Evolutionary conservation across 192 early-diverging fungal species (phyloP), one percentile per base, ranked within the genome.

Genomic region (Umbelopsis vinacea): DNA sequence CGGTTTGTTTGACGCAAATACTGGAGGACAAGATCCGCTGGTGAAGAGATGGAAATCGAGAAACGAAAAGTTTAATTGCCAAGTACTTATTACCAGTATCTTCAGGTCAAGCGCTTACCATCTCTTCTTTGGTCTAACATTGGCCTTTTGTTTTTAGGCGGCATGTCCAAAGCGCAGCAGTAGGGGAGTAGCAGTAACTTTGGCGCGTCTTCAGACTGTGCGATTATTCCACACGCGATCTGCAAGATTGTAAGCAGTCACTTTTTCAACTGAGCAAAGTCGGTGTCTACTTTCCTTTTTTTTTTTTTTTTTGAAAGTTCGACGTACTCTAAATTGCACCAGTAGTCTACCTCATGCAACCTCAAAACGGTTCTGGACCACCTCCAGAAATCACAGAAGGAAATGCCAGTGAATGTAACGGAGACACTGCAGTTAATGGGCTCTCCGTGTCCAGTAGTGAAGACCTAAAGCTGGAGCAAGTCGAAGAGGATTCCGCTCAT

Each of bases 1-100:
- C 57, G 57, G 57, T 63, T 63, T 6, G 57, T 63, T 26, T 37
- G 38, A 17, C 57, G 23, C 33, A 63, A 37, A 35, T 63, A 63
- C 33, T 37, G 33, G 29, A 63, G n/a, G 7, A 63, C 57, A 63
- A 63, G 15, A 2, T 63, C 7, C 33, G 23, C 57, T 63, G 35
- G 8, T 11, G 5, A 17, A 19, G 29, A 19, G 7, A 11, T 17
- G 57, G 12, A 6, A 63, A 26, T 23, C 11, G 26, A 24, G 14
- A 37, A 2, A n/a, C 1, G 0, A 6, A 17, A 33, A 29, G 15
- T 14, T 29, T 19, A 35, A 37, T 60, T 37, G 2, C 11, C 15
- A 37, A 11, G 15, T 33, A 19, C 17, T 3, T 17, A 35, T 8
- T 0, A 29, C 14, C 48, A 6, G 19, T 2, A 21, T 21, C 5